Percentiles rank a stretch among this genome's conserved stretches.
Conservation (phyloP, 805 yeast genomes). For the Starmerella tilneyi region DNA sequence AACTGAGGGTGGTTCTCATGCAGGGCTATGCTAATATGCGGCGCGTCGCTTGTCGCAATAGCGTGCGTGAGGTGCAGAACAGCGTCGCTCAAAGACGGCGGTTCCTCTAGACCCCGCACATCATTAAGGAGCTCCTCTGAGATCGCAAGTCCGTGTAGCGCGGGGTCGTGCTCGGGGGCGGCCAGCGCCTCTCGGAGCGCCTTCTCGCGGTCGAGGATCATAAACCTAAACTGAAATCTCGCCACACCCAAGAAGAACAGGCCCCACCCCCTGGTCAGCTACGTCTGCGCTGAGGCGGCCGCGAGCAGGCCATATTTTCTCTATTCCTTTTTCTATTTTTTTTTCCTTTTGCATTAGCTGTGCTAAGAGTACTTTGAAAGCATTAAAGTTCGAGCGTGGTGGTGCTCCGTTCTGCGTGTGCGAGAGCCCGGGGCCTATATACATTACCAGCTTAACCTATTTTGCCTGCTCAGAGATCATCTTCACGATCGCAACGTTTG, state of each 20-base stretch:
- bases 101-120: not conserved
- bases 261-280: too few species aligned
- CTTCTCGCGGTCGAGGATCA: constrained; percentile 1
- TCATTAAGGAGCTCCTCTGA: not conserved
- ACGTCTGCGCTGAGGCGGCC: too few species aligned
- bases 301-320: not conserved
- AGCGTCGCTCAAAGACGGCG: constrained; percentile 1
- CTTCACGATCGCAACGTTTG: constrained; percentile 74
- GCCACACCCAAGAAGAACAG: too few species aligned
- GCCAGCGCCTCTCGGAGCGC: not conserved
- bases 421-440: too few species aligned
- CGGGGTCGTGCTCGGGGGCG: not conserved
- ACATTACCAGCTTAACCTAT: not conserved
- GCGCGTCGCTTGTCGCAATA: not conserved
- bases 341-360: too few species aligned
- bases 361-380: too few species aligned
- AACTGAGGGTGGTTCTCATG: not conserved
- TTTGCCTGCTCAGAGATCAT: constrained; percentile 10
- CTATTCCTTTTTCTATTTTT: not conserved
- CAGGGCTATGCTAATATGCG: not conserved
- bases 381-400: too few species aligned
- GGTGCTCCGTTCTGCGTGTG: too few species aligned
- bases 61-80: not conserved
- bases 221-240: not conserved
- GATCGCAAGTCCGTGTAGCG: not conserved